Percentiles rank a stretch among this genome's conserved stretches.
phyloP scores from a whole-genome alignment of 495 filamentous ascomycete species.

The Aspergillus bridgeri region DNA sequence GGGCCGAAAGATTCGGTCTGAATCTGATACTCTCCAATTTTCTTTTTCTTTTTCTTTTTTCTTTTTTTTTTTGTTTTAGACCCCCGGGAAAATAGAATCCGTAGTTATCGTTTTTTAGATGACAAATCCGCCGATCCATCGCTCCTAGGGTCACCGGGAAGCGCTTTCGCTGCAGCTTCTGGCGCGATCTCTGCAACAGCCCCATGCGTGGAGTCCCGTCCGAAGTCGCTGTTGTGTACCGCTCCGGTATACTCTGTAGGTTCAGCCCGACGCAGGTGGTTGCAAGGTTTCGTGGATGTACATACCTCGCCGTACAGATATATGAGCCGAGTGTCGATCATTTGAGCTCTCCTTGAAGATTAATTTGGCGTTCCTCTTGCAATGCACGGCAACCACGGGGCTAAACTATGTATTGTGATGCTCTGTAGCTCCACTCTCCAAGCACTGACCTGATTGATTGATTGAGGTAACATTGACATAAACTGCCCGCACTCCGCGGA shows the following conservation, averaged over 20 bases:
- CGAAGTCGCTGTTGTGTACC: conserved; percentile 9
- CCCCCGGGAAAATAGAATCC: conserved; percentile 45
- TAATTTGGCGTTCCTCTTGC: not conserved
- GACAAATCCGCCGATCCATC: conserved; percentile 44
- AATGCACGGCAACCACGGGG: not conserved
- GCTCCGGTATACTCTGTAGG: not conserved
- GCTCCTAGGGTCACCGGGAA: conserved; percentile 34
- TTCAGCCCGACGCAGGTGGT: not conserved
- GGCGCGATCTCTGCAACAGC: conserved; percentile 14
- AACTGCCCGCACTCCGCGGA: not conserved
- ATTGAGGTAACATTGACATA: not conserved
- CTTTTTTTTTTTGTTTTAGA: not conserved
- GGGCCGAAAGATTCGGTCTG: conserved; percentile 18
- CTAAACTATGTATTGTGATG: not conserved
- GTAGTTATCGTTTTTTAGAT: conserved; percentile 35
- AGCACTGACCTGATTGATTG: not conserved
- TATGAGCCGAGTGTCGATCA: not conserved
- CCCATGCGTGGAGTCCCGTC: conserved; percentile 1
- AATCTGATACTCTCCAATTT: not conserved
- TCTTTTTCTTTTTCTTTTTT: not conserved
- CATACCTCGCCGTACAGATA: not conserved
- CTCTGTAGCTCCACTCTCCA: not conserved
- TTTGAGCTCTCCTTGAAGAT: not conserved
- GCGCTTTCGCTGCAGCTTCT: conserved; percentile 17
- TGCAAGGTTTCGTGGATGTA: not conserved